Base-by-base conservation (phyloP, 768 basidiomycete species). In the Macrolepiota fuliginosa region DNA sequence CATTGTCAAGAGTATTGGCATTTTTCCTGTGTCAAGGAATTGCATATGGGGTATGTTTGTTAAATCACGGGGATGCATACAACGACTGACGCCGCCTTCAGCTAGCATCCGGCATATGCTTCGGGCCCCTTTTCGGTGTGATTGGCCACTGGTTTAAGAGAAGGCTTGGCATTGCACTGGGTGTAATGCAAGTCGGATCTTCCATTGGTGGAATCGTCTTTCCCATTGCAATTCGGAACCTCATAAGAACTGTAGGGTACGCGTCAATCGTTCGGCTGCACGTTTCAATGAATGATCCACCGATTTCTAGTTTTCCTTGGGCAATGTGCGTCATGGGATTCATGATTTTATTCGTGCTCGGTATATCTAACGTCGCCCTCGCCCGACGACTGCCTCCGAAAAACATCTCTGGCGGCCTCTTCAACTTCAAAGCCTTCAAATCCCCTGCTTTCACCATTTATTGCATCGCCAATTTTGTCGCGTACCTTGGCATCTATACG, bases 1-100 rank as follows among this genome's bases (percentile, higher is more conserved):
- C 77, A 89, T 69, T 89, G 88, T 64, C 82, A 68, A 22, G 59
- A 73, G 64, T 89, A 83, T 65, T 88, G 87, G 87, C 86, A 90
- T 84, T 89, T 65, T 69, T 89, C 46, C 75, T 90, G 0, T 85
- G 77, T 49, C 88, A 90, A 67, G 88, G 86, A 1, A 56, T 88
- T 19, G 78, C 80, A 2, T 66, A 83, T 11, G 87, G 86, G 32
- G 82, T 83, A 49, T 54, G 81, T n/a, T n/a, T n/a, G 7, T 45
- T 45, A n/a, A 6, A 45, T 45, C 42, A 17, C 7, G 2, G 17
- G 15, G 15, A 45, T 7, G 17, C 17, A n/a, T 3, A 6, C 24
- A 7, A 17, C 12, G 10, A 40, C 37, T 37, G 7, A 19, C 54
- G 5, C 3, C 4, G 12, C 6, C 19, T 17, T 2, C 49, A 68